Percentiles rank a stretch among this genome's conserved stretches.
These are phyloP conservation scores for Linnemannia elongata DNA, from an alignment of 192 early-diverging fungal species.

Conservation along the genomic window DNA sequence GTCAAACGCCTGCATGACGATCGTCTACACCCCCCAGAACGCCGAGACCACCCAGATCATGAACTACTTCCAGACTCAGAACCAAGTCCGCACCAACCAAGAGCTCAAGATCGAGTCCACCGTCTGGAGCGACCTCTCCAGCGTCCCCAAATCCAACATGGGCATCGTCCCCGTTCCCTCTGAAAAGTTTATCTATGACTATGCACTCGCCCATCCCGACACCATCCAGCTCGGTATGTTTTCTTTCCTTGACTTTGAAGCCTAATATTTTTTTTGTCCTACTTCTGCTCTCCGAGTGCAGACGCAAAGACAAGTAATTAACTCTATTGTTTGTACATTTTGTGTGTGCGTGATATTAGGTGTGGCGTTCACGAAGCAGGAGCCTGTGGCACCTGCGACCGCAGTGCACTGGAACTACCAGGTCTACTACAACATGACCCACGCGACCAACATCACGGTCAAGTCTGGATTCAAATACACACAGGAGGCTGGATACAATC, in stretches of 20 bases:
- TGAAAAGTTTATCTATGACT: slow-evolving; percentile 76
- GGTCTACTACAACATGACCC: slow-evolving; percentile 76
- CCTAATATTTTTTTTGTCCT: neutral
- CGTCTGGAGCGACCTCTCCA: slow-evolving; percentile 30
- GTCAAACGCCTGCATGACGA: slow-evolving; percentile 48
- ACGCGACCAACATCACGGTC: slow-evolving; percentile 70
- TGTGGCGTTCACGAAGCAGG: slow-evolving; percentile 42
- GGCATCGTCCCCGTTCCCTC: slow-evolving; percentile 71
- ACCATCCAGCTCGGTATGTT: slow-evolving; percentile 72
- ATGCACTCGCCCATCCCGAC: slow-evolving; percentile 74
- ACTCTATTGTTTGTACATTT: neutral
- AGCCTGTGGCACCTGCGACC: slow-evolving; percentile 2
- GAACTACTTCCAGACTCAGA: slow-evolving; percentile 45
- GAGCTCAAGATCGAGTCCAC: slow-evolving; percentile 28
- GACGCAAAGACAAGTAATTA: neutral
- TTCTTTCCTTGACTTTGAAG: neutral
- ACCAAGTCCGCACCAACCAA: slow-evolving; percentile 27
- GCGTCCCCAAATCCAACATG: slow-evolving; percentile 42
- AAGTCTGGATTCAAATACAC: slow-evolving; percentile 57
- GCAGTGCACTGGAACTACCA: slow-evolving; percentile 75
- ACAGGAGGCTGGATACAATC: slow-evolving; percentile 36
- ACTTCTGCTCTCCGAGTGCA: neutral
- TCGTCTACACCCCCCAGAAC: slow-evolving; percentile 34
- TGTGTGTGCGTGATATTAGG: slow-evolving; percentile 7
- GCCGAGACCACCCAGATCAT: slow-evolving; percentile 46